Base-by-base conservation (phyloP, 345 rosid genomes). In the Salix brachista region DNA sequence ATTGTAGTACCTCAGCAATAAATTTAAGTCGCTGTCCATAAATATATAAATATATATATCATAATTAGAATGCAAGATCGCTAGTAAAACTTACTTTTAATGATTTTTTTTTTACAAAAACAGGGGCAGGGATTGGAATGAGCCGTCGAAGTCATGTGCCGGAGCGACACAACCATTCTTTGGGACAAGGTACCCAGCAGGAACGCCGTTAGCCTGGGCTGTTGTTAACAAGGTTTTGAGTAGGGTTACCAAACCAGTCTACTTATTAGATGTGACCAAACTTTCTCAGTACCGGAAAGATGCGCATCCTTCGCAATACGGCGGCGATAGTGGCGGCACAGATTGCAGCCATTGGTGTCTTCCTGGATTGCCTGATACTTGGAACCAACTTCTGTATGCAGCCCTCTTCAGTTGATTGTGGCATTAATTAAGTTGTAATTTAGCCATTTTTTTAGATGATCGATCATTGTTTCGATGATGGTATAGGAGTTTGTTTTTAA, bases 291-390 rank as follows among this genome's bases (percentile, higher is more conserved):
- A 72, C 34, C 32, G 84, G 41, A 81, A 77, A 30, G 83, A 80
- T 67, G 99, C 90, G 1, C 99, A 96, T 70, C 99, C 99, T 1
- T 82, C 91, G 0, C 77, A 73, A 1, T 92, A 89, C 72, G 75
- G 91, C 28, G 89, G 88, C 17, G 61, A 64, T 26, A 82, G 74
- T 21, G 67, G 71, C 10, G 84, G 82, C 17, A 75, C 71, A 1
- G 98, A 94, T 23, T 94, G 98, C 66, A 88, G 91, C 91, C 98
- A 95, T 77, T 92, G 98, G 99, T 96, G 99, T 79, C 86, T 96
- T 44, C 98, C 98, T 50, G 99, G 99, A 10, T 80, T 96, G 84
- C 99, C 99, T 4, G 99, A 93, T 74, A 86, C 95, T 46, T 96
- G 98, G 99, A 96, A 92, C 80, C 80, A 80, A 71, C 91, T 93